Evolutionary conservation across 2,329 filamentous ascomycete genomes (phyloP).

Genomic region (Cladobotryum mycophilum): DNA sequence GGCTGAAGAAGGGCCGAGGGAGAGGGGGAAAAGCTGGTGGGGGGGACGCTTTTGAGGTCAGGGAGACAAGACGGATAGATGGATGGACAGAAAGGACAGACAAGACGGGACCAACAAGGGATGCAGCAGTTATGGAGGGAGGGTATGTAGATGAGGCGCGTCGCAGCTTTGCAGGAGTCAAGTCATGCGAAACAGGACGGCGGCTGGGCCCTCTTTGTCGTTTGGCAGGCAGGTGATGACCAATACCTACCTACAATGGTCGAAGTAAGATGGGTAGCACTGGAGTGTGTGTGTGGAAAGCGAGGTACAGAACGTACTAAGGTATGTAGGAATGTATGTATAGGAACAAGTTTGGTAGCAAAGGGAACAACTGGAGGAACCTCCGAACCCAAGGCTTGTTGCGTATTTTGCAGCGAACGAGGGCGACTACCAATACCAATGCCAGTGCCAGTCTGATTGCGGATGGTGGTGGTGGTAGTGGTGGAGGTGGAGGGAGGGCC

Average conservation of each 20-base stretch:
- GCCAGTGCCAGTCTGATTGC: slow-evolving; percentile 6
- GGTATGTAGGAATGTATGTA: too few relatives aligned
- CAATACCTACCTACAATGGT: too few relatives aligned
- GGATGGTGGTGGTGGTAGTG: neutral
- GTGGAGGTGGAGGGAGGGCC: neutral
- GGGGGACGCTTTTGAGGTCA: slow-evolving; percentile 11
- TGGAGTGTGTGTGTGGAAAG: too few relatives aligned
- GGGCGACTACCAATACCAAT: neutral
- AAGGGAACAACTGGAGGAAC: too few relatives aligned
- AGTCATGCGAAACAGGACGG: too few relatives aligned
- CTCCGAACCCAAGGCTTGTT: too few relatives aligned
- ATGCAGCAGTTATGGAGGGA: slow-evolving; percentile 10
- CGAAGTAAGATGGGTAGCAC: too few relatives aligned
- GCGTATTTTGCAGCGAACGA: neutral
- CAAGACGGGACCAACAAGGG: neutral
- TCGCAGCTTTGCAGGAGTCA: slow-evolving; percentile 1
- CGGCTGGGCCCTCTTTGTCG: too few relatives aligned
- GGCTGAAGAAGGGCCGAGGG: slow-evolving; percentile 11
- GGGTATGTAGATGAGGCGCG: slow-evolving; percentile 13
- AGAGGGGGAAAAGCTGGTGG: slow-evolving; percentile 9
- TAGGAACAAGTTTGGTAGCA: too few relatives aligned
- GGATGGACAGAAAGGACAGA: slow-evolving; percentile 15
- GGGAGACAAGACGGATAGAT: slow-evolving; percentile 17
- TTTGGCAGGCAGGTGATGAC: too few relatives aligned
- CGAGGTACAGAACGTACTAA: too few relatives aligned